Base-by-base conservation (phyloP, 495 filamentous ascomycete species). In the Terfezia claveryi region DNA sequence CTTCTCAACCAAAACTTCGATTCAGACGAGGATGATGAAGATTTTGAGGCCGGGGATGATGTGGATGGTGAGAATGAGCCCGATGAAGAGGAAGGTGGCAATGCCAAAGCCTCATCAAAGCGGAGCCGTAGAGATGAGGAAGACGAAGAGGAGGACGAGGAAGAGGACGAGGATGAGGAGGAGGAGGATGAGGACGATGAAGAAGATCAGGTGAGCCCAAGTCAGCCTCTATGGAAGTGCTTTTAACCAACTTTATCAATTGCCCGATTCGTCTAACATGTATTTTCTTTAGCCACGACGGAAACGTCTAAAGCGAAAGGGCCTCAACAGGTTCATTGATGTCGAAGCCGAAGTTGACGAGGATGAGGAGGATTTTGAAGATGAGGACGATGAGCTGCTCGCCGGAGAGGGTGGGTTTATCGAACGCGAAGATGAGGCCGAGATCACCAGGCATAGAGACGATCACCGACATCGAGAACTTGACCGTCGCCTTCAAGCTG, bases 301-400 rank as follows among this genome's bases (percentile, higher is more conserved):
- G 57, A 95, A 95, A 66, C 83, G 87, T 50, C 74, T 75, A 65
- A 78, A 76, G 64, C 70, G 72, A 55, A 78, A 81, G 58, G 75
- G 73, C 54, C 75, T 83, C 54, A 81, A 83, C 58, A 75, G 79
- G 52, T 95, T 94, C 78, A 75, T 98, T 69, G 91, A 98, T 75
- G 82, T 84, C 58, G 91, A 95, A 72, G 89, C 89, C 63, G 91
- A 93, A 69, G 89, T 96, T 55, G 89, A 94, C 58, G 89, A 85
- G 36, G 71, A 84, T 54, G 89, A 98, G 51, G 89, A 96, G 55
- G 89, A 94, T 52, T 82, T 78, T 57, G 86, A 87, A 53, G 86
- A 82, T 51, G 81, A 85, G 44, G 80, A 92, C 56, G 87, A 91
- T 37, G 88, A 94, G n/a, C 17, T 46, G 41, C 79, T 84, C 55